Evolutionary conservation across 2,329 filamentous ascomycete genomes (phyloP), one percentile per base, ranked within the genome.

Genomic region (Colletotrichum tropicale): DNA sequence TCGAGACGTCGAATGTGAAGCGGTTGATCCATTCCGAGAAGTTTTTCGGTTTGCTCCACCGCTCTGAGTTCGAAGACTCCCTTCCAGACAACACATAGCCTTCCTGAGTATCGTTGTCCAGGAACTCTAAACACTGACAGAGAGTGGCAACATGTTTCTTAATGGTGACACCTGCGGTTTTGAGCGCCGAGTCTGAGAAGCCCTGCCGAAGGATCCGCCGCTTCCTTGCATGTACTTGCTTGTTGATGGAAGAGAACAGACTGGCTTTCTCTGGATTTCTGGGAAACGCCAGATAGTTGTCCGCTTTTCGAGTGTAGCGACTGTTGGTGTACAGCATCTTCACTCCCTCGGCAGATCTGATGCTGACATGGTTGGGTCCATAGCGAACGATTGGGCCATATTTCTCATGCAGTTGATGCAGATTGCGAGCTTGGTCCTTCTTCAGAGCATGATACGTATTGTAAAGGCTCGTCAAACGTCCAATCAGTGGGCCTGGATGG

Each of bases 341-440:
- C 13, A 72, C 70, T 2, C 13, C 70, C 15, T 72, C 70, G 5
- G 62, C 24, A 9, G 70, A 72, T 10, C 70, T 43, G 7, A 72
- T 34, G 70, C 70, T 72, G 48, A 72, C 62, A 72, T 72, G 70
- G 28, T 72, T 72, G 26, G 70, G 70, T 4, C 70, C 70, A 7
- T 72, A 72, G 9, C 70, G 70, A 10, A 72, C 62, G 13, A 72
- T n/a, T 10, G 70, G 18, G 7, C 70, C 70, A 21, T 72, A 36
- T 8, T 16, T 26, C 36, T 72, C 70, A 13, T 72, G 70, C 13
- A 72, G 62, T 3, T 28, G 62, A 15, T 72, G 52, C 9, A 72
- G 6, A 6, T 66, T 72, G 9, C 70, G 61, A 7, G 70, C 70
- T 52, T 72, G 70, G n/a, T 72, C 62, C 26, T 72, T 72, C 9